Conservation (phyloP, 2,329 filamentous ascomycete species). For the Aspergillus luchuensis region DNA sequence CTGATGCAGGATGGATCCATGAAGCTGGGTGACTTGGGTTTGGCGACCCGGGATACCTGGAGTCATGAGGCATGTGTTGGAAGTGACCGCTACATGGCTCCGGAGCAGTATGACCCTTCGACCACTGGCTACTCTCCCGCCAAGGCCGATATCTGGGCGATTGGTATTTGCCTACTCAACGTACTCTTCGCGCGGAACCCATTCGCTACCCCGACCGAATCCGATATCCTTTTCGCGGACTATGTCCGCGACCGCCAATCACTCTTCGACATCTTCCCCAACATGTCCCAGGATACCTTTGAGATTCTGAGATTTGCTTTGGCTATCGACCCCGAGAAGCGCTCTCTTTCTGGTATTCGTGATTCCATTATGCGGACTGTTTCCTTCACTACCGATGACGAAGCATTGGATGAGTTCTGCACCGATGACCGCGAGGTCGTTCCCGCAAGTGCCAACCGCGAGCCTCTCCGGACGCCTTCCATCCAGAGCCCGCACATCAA, state of each 20-base stretch:
- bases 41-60: constrained; percentile 87
- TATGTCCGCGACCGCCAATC: constrained; percentile 92
- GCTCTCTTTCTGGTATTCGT: constrained; percentile 76
- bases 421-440: constrained; percentile 74
- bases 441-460: constrained; percentile 81
- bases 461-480: constrained; percentile 92
- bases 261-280: constrained; percentile 95
- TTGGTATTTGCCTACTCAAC: constrained; percentile 95
- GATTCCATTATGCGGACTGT: constrained; percentile 77
- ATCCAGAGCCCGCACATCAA: constrained; percentile 84
- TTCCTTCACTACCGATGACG: constrained; percentile 92
- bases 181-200: constrained; percentile 96
- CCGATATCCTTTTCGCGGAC: constrained; percentile 91
- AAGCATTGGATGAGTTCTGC: constrained; percentile 91
- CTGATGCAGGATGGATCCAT: constrained; percentile 80
- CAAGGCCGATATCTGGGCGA: constrained; percentile 93
- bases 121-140: constrained; percentile 87
- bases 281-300: constrained; percentile 97
- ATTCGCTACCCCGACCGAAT: constrained; percentile 84
- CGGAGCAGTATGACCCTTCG: constrained; percentile 92
- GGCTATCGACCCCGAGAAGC: constrained; percentile 85
- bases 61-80: constrained; percentile 91
- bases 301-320: constrained; percentile 90
- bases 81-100: constrained; percentile 98
- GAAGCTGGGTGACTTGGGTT: constrained; percentile 96